Base-by-base conservation (phyloP, 164 flowering plant genomes). In the Stephania cephalantha region DNA sequence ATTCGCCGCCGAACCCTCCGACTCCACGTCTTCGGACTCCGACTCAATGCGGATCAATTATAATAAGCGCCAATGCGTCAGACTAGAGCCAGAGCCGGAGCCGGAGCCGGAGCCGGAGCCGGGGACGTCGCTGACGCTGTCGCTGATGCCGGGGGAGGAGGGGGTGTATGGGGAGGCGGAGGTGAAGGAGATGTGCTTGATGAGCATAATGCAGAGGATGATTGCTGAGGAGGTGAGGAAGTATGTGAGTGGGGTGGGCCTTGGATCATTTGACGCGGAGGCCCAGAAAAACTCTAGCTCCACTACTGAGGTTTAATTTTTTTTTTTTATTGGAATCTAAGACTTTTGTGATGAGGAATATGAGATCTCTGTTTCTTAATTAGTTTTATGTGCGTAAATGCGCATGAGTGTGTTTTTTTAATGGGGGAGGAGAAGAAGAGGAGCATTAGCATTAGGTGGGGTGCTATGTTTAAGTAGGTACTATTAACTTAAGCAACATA, bases 191-290 rank as follows among this genome's bases (percentile, higher is more conserved):
- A 74, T 77, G 50, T 81, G 82, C 69, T 77, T 89, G 72, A 55
- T 84, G 80, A 78, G 45, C 9, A 69, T 87, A 31, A 80, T 89
- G 88, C 87, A 84, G 45, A 80, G 81, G 50, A 84, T 91, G 86
- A 84, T 89, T 31, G 86, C 86, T 4, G 82, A 81, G 44, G 95
- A 90, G 77, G 95, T 90, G 46, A 83, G 83, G 74, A 87, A 64
- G 66, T 88, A 87, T 79, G 77, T 88, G 5, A 64, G 22, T 71
- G 29, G 65, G n/a, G 25, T 15, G 65, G 65, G 65, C 7, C 6
- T 20, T 58, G 65, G 22, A n/a, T 25, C 25, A 25, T 58, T 58
- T 18, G 65, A 58, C 1, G 17, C 22, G n/a, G 65, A 58, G n/a
- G 22, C 65, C 17, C 65, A 17, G 22, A 58, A n/a, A 20, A 58